Evolutionary conservation across 768 basidiomycete species (phyloP).

Genomic region (Mycena albidolilacea): DNA sequence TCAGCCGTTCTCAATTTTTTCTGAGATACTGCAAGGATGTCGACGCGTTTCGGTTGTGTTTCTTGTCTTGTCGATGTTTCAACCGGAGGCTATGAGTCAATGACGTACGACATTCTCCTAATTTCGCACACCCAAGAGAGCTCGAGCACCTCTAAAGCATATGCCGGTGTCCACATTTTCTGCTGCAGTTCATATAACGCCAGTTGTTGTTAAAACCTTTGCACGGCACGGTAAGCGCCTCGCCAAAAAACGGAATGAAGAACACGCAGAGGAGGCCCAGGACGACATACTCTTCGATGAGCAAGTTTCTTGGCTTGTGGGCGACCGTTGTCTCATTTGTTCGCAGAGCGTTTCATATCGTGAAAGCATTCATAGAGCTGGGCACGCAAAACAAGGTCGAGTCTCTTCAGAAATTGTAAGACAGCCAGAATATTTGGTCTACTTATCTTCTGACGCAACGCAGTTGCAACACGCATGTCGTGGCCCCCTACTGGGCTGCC

Average conservation of each 20-base stretch:
- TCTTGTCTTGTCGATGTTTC: too few relatives aligned
- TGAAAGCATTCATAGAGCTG: constrained; percentile 79
- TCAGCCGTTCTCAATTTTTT: too few relatives aligned
- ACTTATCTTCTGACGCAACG: not conserved
- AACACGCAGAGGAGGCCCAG: constrained; percentile 62
- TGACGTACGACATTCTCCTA: constrained; percentile 3
- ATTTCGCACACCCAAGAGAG: too few relatives aligned
- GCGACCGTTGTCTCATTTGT: not conserved
- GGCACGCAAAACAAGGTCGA: constrained; percentile 78
- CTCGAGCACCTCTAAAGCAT: not conserved
- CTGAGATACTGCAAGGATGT: too few relatives aligned
- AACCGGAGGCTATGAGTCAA: too few relatives aligned
- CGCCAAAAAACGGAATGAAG: constrained; percentile 51
- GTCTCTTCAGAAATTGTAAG: constrained; percentile 77
- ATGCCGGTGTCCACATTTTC: constrained; percentile 69
- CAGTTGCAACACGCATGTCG: constrained; percentile 80
- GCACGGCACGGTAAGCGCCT: constrained; percentile 62
- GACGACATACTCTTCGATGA: constrained; percentile 81
- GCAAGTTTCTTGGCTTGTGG: constrained; percentile 50
- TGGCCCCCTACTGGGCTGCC: constrained; percentile 76
- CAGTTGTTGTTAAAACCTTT: constrained; percentile 71
- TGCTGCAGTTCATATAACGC: constrained; percentile 69
- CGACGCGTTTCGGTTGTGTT: too few relatives aligned
- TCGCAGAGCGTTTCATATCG: constrained; percentile 75
- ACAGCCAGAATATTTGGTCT: constrained; percentile 9